phyloP scores from a whole-genome alignment of 1,284 basidiomycete genomes.

The Sanghuangporus weigelae region DNA sequence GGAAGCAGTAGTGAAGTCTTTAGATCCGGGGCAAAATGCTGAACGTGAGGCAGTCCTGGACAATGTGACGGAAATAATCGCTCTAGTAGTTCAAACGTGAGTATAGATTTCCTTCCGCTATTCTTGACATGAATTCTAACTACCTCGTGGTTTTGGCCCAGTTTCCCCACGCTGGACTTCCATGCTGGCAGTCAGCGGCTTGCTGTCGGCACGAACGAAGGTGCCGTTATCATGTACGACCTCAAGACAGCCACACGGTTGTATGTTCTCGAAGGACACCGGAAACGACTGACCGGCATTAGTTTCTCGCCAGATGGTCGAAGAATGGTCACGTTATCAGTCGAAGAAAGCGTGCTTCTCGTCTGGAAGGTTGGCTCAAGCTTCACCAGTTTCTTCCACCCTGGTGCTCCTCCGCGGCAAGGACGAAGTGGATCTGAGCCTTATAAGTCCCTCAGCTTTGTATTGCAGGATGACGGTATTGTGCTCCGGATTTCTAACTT shows the following conservation, averaged over 20 bases:
- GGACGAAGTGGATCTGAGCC: constrained; percentile 76
- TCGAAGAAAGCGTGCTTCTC: constrained; percentile 77
- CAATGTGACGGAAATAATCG: constrained; percentile 89
- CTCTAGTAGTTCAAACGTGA: constrained; percentile 84
- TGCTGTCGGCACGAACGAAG: constrained; percentile 92
- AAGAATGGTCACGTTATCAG: constrained; percentile 80
- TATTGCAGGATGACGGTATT: constrained; percentile 60
- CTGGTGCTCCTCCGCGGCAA: constrained; percentile 89
- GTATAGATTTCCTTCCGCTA: constrained; percentile 23
- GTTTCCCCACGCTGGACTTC: constrained; percentile 91
- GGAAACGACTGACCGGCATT: constrained; percentile 70
- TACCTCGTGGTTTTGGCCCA: constrained; percentile 27
- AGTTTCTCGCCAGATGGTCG: constrained; percentile 93
- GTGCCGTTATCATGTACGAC: constrained; percentile 93
- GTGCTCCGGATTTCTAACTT: constrained; percentile 18
- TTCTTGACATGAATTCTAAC: background rate
- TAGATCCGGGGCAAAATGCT: constrained; percentile 85
- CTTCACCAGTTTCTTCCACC: constrained; percentile 84
- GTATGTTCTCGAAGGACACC: constrained; percentile 92
- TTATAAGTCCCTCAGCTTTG: constrained; percentile 79
- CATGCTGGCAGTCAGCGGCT: constrained; percentile 82
- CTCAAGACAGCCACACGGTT: constrained; percentile 92
- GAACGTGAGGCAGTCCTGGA: constrained; percentile 86
- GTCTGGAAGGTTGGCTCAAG: constrained; percentile 91
- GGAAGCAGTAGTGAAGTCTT: constrained; percentile 94